Percentiles rank a stretch among this genome's conserved stretches.
These are phyloP conservation scores for Pseudomonodictys pantanalensis DNA, from an alignment of 495 filamentous ascomycete genomes.

Conservation along the genomic window DNA sequence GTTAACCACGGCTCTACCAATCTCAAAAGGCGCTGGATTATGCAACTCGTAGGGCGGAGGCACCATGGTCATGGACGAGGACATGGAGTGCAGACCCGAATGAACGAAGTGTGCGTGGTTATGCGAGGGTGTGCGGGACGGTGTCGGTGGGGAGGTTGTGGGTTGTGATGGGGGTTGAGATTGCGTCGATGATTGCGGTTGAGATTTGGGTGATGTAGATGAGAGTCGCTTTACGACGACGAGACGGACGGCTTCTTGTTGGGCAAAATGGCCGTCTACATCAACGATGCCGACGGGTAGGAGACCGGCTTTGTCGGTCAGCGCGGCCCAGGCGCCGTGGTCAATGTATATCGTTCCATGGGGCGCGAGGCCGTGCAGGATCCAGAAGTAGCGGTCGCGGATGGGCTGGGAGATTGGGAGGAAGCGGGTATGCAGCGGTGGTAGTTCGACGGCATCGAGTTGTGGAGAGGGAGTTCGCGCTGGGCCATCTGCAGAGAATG, in stretches of 20 bases:
- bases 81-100: conserved; percentile 2
- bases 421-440: conserved; percentile 89
- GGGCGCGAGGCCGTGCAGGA: conserved; percentile 88
- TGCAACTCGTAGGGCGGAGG: conserved; percentile 36
- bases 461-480: conserved; percentile 26
- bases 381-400: conserved; percentile 92
- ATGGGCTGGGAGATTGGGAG: conserved; percentile 82
- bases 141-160: background rate
- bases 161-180: conserved; percentile 31
- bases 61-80: background rate
- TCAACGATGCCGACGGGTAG: conserved; percentile 88
- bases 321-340: conserved; percentile 74
- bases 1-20: conserved; percentile 89
- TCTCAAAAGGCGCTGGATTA: conserved; percentile 59
- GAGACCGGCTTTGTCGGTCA: conserved; percentile 79
- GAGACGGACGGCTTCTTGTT: conserved; percentile 86
- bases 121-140: background rate
- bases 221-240: conserved; percentile 64
- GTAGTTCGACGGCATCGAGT: background rate
- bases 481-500: conserved; percentile 18
- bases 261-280: conserved; percentile 80
- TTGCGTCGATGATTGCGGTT: conserved; percentile 42
- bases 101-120: conserved; percentile 9
- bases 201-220: background rate
- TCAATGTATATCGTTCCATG: conserved; percentile 93